Evolutionary conservation across 768 basidiomycete genomes (phyloP), one percentile per base, ranked within the genome.

Genomic region (Panaeolus papilionaceus): DNA sequence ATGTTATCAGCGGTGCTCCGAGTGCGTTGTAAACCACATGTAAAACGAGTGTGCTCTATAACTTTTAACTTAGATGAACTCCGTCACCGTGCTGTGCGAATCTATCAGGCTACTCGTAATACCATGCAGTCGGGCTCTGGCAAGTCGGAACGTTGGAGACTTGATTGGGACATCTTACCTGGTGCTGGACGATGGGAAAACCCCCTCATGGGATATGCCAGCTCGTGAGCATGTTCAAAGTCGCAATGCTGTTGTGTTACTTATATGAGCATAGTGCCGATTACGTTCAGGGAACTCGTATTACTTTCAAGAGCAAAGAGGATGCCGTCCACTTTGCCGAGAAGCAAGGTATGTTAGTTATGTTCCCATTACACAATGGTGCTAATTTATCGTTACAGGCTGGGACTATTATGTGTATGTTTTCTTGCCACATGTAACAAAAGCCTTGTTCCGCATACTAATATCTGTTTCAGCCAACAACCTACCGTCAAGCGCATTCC

Each of bases 131-230:
- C 94, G 64, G 97, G 94, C 62, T 85, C 89, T 47, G 90, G 88
- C 64, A 96, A 96, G 79, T 87, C 88, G 11, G 87, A 92, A 71
- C 89, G 92, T 72, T 99, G 97, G 97, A 84, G 94, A 70, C 88
- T 99, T 74, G 97, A 99, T 79, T 99, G 91, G 84, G 97, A 99
- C 73, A 89, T 89, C 66, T 82, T 98, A n/a, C 89, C 88, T 67
- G 95, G 96, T 39, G 90, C 87, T 37, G 95, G 94, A 12, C 86
- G 97, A 63, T 99, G 97, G 97, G 96, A 98, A 85, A 99, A 99
- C 75, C 94, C 95, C 4, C 78, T 99, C 71, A 99, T 99, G 94
- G 97, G 97, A 51, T 99, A 88, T 84, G 96, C 96, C 0, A 93
- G 91, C 82, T 95, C 95, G 93, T 96, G 76, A 80, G n/a, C 66